phyloP scores from a whole-genome alignment of 225 moss, liverwort and hornwort genomes.

The Marchantia paleacea region DNA sequence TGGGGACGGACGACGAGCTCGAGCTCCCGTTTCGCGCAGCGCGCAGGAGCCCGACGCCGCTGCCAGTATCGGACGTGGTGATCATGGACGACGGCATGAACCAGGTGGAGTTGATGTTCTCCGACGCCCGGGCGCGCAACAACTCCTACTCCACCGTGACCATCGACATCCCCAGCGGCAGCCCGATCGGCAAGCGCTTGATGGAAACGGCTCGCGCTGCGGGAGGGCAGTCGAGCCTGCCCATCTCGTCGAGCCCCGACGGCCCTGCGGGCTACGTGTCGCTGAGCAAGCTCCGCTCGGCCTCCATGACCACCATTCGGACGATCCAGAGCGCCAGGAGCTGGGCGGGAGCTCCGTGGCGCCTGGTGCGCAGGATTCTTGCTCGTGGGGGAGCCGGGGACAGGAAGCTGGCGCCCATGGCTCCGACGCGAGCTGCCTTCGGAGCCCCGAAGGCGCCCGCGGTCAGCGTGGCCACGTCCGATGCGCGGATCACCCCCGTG shows the following conservation, averaged over 20 bases:
- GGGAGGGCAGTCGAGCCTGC: not conserved
- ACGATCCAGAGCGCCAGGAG: not conserved
- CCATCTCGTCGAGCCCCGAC: not conserved
- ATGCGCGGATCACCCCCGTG: not conserved
- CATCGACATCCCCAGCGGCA: constrained; percentile 6
- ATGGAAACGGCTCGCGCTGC: too few relatives aligned
- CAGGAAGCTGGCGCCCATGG: too few relatives aligned
- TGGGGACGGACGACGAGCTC: constrained; percentile 11
- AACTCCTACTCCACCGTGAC: constrained; percentile 12
- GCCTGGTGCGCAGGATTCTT: not conserved
- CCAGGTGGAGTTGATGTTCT: not conserved
- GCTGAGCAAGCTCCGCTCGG: not conserved
- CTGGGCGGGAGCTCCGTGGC: not conserved
- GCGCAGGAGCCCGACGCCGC: not conserved
- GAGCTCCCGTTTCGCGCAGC: not conserved
- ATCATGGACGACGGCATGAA: not conserved
- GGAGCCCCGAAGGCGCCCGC: not conserved
- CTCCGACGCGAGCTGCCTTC: too few relatives aligned
- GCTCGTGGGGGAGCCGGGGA: not conserved
- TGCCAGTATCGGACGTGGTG: constrained; percentile 7
- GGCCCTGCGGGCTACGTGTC: not conserved
- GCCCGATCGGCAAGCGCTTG: not conserved
- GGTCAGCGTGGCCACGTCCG: not conserved
- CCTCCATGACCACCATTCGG: not conserved
- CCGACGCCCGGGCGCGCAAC: too few relatives aligned